A percentile compares a stretch with the other conserved stretches of the same genome.
phyloP scores from a whole-genome alignment of 495 filamentous ascomycete species.

The Daldinia decipiens region DNA sequence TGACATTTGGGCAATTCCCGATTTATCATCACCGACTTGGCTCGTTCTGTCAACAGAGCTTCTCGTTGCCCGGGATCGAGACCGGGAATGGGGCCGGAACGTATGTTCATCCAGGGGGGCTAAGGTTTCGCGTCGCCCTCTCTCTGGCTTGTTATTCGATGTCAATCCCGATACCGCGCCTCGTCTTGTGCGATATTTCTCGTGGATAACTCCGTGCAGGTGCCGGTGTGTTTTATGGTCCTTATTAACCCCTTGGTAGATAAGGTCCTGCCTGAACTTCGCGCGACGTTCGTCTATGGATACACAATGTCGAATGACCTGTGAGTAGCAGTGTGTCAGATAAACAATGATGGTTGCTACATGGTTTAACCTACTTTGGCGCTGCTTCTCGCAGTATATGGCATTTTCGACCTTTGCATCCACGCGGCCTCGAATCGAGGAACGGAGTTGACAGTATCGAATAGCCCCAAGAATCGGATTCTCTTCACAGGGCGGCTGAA shows the following conservation, averaged over 20 bases:
- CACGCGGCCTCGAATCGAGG: constrained; percentile 84
- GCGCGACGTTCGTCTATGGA: constrained; percentile 82
- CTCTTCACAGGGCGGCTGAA: constrained; percentile 81
- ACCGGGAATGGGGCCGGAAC: constrained; percentile 47
- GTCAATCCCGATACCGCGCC: neutral
- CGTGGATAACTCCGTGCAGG: constrained; percentile 51
- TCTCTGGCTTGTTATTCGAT: constrained; percentile 10
- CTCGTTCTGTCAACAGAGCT: constrained; percentile 26
- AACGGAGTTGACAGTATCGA: constrained; percentile 85
- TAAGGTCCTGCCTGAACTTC: constrained; percentile 74
- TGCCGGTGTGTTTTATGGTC: constrained; percentile 52
- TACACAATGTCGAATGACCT: constrained; percentile 75
- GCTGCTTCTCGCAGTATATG: constrained; percentile 81
- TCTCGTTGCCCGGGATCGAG: constrained; percentile 39
- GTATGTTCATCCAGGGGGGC: constrained; percentile 36
- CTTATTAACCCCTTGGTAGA: constrained; percentile 65
- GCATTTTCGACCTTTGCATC: constrained; percentile 85
- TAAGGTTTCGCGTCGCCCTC: constrained; percentile 41
- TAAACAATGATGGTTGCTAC: constrained; percentile 63
- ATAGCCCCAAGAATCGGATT: constrained; percentile 75
- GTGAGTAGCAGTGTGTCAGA: constrained; percentile 58
- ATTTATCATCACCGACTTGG: constrained; percentile 12
- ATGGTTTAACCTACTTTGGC: constrained; percentile 65
- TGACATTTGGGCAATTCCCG: constrained; percentile 21
- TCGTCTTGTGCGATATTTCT: constrained; percentile 50